phyloP scores from a whole-genome alignment of 371 early-diverging fungal species.

The Chytridium lagenaria region DNA sequence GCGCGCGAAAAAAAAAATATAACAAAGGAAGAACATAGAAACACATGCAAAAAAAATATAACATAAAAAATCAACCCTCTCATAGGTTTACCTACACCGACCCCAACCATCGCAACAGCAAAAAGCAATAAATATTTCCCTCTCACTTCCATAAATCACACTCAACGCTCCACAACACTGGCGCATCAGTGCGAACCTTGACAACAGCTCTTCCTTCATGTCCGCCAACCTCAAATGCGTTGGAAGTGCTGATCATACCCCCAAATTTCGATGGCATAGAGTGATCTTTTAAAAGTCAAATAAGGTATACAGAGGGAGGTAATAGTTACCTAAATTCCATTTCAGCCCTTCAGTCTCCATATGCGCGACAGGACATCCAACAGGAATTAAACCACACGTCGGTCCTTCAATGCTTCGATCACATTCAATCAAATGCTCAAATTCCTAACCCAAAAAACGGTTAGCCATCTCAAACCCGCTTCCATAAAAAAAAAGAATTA shows the following conservation, averaged over 20 bases:
- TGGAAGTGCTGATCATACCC: slow-evolving; percentile 79
- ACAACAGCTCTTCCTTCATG: slow-evolving; percentile 46
- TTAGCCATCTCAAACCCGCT: background rate
- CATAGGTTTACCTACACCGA: no score
- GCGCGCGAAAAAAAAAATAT: no score
- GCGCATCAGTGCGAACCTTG: slow-evolving; percentile 66
- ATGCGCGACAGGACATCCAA: slow-evolving; percentile 66
- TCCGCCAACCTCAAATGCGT: slow-evolving; percentile 54
- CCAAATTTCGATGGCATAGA: slow-evolving; percentile 61
- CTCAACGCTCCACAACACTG: slow-evolving; percentile 83
- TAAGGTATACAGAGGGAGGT: background rate
- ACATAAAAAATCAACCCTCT: no score
- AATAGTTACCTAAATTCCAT: slow-evolving; percentile 81
- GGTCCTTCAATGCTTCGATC: slow-evolving; percentile 76
- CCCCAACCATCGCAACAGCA: no score
- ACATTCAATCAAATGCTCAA: slow-evolving; percentile 71
- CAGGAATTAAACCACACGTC: slow-evolving; percentile 87
- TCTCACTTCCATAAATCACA: slow-evolving; percentile 14
- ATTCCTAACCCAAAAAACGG: slow-evolving; percentile 47
- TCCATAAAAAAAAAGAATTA: slow-evolving; percentile 1
- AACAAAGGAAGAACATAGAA: no score
- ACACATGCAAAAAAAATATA: no score
- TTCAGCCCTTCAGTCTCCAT: slow-evolving; percentile 77
- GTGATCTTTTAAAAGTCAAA: slow-evolving; percentile 50
- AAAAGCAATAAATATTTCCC: no score